phyloP scores from a whole-genome alignment of 2,329 filamentous ascomycete species.

The Pseudogymnoascus sp. region DNA sequence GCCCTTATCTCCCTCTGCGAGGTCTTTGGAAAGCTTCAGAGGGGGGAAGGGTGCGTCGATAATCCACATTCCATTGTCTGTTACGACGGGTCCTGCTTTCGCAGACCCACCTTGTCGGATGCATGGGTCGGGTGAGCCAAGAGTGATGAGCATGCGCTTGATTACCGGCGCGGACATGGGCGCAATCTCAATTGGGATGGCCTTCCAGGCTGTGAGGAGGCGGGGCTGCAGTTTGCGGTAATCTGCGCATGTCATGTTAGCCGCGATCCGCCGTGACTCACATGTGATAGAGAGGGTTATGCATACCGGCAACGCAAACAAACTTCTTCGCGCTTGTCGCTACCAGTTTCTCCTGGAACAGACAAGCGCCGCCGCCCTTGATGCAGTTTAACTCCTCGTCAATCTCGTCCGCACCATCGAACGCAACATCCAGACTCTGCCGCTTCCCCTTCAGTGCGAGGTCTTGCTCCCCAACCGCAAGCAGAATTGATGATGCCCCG shows the following conservation, averaged over 20 bases:
- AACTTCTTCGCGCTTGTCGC: constrained; percentile 77
- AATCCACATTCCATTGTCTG: constrained; percentile 80
- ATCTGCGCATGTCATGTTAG: constrained; percentile 43
- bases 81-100: constrained; percentile 77
- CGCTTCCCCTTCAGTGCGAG: constrained; percentile 30
- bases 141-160: constrained; percentile 56
- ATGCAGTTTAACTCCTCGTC: constrained; percentile 93
- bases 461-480: constrained; percentile 41
- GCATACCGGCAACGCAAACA: constrained; percentile 71
- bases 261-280: background rate
- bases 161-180: constrained; percentile 75
- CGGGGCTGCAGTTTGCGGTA: constrained; percentile 79
- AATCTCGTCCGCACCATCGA: constrained; percentile 95
- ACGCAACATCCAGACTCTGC: constrained; percentile 71
- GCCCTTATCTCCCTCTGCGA: constrained; percentile 35
- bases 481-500: constrained; percentile 55
- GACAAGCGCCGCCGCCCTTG: constrained; percentile 93
- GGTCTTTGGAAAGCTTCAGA: constrained; percentile 54
- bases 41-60: constrained; percentile 83
- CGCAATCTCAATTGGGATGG: constrained; percentile 87
- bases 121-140: constrained; percentile 64
- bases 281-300: background rate
- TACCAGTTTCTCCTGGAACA: constrained; percentile 96
- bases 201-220: constrained; percentile 68
- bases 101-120: constrained; percentile 64